These are phyloP conservation scores for Quercus ilex DNA, from an alignment of 306 rosid species.

Conservation along the genomic window DNA sequence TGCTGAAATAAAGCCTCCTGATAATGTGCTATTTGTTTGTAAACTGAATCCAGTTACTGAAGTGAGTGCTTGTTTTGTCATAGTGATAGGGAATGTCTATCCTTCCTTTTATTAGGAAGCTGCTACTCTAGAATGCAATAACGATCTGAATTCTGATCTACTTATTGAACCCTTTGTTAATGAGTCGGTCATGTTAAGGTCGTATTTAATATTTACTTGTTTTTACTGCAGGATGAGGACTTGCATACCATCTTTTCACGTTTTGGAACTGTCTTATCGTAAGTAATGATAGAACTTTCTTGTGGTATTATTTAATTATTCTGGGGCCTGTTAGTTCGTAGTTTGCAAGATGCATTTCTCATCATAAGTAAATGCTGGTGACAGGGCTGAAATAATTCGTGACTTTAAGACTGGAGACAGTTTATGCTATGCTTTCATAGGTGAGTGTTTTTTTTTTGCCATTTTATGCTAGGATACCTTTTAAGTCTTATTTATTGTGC, in stretches of 20 bases:
- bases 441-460: constrained; percentile 42
- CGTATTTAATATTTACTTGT: neutral
- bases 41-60: constrained; percentile 95
- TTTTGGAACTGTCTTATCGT: constrained; percentile 79
- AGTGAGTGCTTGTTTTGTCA: constrained; percentile 38
- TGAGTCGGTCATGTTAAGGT: neutral
- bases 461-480: neutral
- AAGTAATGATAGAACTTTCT: constrained; percentile 38
- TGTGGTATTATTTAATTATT: constrained; percentile 16
- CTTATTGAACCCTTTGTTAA: neutral
- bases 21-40: constrained; percentile 86
- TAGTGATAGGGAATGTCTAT: constrained; percentile 9
- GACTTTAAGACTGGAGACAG: constrained; percentile 93
- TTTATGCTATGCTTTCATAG: constrained; percentile 90
- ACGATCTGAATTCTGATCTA: neutral
- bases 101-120: neutral
- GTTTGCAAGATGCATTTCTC: constrained; percentile 18
- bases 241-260: constrained; percentile 92
- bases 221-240: constrained; percentile 77
- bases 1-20: constrained; percentile 96
- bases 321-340: neutral
- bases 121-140: neutral
- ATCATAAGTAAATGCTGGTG: constrained; percentile 33
- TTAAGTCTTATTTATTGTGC: neutral
- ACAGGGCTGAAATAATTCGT: constrained; percentile 92